Evolutionary conservation across 176 grass and related monocot species (phyloP).

Genomic region (Lolium perenne): DNA sequence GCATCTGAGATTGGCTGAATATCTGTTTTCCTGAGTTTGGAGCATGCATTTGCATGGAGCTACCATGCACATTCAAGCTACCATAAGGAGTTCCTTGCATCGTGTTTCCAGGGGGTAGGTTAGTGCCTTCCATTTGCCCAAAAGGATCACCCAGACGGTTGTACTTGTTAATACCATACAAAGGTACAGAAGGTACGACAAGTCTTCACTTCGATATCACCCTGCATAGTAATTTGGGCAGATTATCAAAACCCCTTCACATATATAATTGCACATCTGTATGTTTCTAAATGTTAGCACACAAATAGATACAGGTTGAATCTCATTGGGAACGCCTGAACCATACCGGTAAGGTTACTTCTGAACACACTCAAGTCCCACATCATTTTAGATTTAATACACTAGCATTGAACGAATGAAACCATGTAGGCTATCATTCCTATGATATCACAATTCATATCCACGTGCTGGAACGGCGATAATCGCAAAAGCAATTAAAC

Average conservation of each 20-base stretch:
- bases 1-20: slow-evolving; percentile 47
- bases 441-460: not conserved
- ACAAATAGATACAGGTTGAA: not conserved
- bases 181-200: not conserved
- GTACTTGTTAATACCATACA: slow-evolving; percentile 39
- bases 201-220: slow-evolving; percentile 32
- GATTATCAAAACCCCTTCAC: slow-evolving; percentile 16
- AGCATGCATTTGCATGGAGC: slow-evolving; percentile 55
- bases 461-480: not conserved
- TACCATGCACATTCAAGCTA: slow-evolving; percentile 51
- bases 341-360: not conserved
- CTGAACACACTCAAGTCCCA: slow-evolving; percentile 2
- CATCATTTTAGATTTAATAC: not conserved
- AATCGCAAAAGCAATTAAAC: slow-evolving; percentile 13
- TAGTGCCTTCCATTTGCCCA: slow-evolving; percentile 76
- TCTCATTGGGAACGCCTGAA: not conserved
- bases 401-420: not conserved
- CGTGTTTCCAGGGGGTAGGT: slow-evolving; percentile 47
- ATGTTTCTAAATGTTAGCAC: not conserved
- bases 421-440: not conserved
- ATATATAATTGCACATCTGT: not conserved
- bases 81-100: slow-evolving; percentile 60
- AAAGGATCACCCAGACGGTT: not conserved
- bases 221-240: slow-evolving; percentile 34
- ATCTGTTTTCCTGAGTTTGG: slow-evolving; percentile 41